Evolutionary conservation across 441 rosid genomes (phyloP), one percentile per base, ranked within the genome.

Genomic region (Syzygium malaccense): DNA sequence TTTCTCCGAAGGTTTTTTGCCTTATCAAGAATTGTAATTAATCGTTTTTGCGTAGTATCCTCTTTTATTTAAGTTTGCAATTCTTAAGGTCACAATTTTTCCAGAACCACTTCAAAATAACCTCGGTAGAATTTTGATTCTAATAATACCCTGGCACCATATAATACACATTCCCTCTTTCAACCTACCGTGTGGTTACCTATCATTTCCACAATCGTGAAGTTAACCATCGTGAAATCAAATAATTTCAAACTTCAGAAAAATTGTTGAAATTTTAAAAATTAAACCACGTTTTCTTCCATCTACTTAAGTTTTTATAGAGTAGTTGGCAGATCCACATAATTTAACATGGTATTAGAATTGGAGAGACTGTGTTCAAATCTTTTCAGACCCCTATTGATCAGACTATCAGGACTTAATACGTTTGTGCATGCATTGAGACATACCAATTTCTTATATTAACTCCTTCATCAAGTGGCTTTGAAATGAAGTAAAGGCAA

Each of bases 41-140:
- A 66, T 32, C 41, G 1, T 30, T 4, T 32, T 8, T 5, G 4
- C 14, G 0, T 0, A 11, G 25, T 66, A 8, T 66, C 78, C 1
- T 4, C 45, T 66, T 18, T 66, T 18, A 9, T 4, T 17, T 32
- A 32, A 66, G 18, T 32, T 66, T 32, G 14, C 25, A 18, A 66
- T 18, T 66, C 4, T 32, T 66, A 32, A 66, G 78, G 78, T 18
- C 25, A 66, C 37, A 66, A 66, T 32, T 66, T 64, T 18, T 66
- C 45, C 8, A 32, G 11, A 41, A 18, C 25, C 45, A 66, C 25
- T 10, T 66, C 25, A 1, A 33, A 32, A 17, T 4, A 66, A 33
- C 41, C 25, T 0, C 78, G 20, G 25, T 68, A 32, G 25, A 32
- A 68, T 18, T 37, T 68, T 23, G 60, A 23, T 23, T 23, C 60